Evolutionary conservation across 257 asterid genomes (phyloP), one percentile per base, ranked within the genome.

Genomic region (Cinchona pubescens): DNA sequence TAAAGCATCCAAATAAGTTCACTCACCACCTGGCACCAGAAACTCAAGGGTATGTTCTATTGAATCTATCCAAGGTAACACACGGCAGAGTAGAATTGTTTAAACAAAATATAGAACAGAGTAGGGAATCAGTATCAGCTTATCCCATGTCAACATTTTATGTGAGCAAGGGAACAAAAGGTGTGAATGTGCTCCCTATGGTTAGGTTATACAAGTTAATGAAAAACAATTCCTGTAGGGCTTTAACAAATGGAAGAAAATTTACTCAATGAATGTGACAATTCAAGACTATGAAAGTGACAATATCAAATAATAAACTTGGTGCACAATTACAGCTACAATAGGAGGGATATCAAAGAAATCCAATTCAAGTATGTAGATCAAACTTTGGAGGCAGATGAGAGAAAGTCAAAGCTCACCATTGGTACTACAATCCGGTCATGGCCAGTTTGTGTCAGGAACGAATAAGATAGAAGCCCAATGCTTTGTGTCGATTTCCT

Each of bases 371-470:
- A 5, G 51, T 23, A 55, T 35, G 23, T 34, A 32, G 7, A 49
- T 23, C 40, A 53, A 30, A 56, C 37, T 37, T 9, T 23, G 32
- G 46, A 69, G 43, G 76, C 69, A 74, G 82, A 79, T 67, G 62
- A 66, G 81, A 62, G 51, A 71, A 81, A 71, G 38, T 34, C 19
- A 75, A 79, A 80, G 65, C 96, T 89, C 87, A 92, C 98, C 98
- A 92, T 89, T 34, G 98, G 98, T 76, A 94, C 95, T 82, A 94
- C 92, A 67, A 94, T 94, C 83, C 94, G 91, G 75, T 94, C 94
- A 76, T 87, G 90, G 80, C 90, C 84, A 58, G 93, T 83, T 86
- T 83, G 90, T 84, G 78, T 87, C 85, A 94, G 87, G 89, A 90
- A 94, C 69, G 98, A 87, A 79, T 90, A 92, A 23, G 98, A 94